Base-by-base conservation (phyloP, 1,284 basidiomycete genomes). In the Puccinia polysora region DNA sequence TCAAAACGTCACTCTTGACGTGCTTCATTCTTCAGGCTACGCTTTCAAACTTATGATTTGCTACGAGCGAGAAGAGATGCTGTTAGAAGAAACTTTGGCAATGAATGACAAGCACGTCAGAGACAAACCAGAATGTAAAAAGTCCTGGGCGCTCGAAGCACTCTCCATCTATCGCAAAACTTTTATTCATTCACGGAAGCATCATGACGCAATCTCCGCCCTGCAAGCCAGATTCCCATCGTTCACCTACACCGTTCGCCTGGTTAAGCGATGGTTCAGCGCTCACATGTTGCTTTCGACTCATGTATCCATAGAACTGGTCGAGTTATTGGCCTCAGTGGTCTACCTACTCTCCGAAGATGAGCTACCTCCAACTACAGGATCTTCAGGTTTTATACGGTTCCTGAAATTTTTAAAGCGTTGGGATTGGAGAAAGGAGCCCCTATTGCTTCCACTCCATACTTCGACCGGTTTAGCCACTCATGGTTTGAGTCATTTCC, bases 261-360 rank as follows among this genome's bases (percentile, higher is more conserved):
- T 98, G 25, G 85, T 90, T 49, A 95, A 97, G 81, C 85, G 96
- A 62, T 99, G 96, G 96, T 81, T 97, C 58, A 85, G 88, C 0
- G 83, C 88, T 1, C 96, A 98, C 80, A 90, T 95, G 88, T 84
- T 97, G 25, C 73, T 76, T 14, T 83, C 90, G 18, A 82, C 84
- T 1, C 87, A 91, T 75, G 81, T 94, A 50, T 83, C 84, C 4
- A 84, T 87, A 69, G 91, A 97, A 79, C 86, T 86, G 0, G 83
- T 91, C 55, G 96, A 99, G 80, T 81, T 98, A 12, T 79, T 98
- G 34, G 89, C 88, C 76, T 90, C 90, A 0, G 79, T 79, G 23
- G 81, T 84, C 2, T 86, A 84, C 75, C 77, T 85, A 52, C 45
- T 62, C 40, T 75, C 76, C 4, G 75, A 75, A 23, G 76, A 76